Evolutionary conservation across 768 basidiomycete species (phyloP).

Genomic region (Psilocybe azurescens): DNA sequence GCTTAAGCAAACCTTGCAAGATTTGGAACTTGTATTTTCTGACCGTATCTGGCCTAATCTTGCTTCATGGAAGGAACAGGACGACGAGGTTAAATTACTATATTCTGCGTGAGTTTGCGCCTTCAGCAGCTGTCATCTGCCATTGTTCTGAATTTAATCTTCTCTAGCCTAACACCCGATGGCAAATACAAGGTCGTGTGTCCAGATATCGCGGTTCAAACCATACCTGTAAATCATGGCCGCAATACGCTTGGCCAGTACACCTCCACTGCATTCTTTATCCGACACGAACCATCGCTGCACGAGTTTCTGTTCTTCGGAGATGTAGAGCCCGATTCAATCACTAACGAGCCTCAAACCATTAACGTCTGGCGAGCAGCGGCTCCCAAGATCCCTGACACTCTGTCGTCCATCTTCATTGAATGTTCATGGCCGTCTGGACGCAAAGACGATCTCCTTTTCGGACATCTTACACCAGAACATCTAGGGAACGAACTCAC

Average conservation of each 20-base stretch:
- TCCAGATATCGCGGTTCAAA: slow-evolving; percentile 63
- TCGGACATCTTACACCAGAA: slow-evolving; percentile 86
- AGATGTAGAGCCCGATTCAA: slow-evolving; percentile 87
- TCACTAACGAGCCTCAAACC: slow-evolving; percentile 65
- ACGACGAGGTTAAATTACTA: slow-evolving; percentile 62
- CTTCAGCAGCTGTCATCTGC: background rate
- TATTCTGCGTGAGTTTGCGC: slow-evolving; percentile 62
- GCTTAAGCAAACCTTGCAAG: slow-evolving; percentile 62
- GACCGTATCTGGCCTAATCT: slow-evolving; percentile 88
- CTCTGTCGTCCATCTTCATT: slow-evolving; percentile 84
- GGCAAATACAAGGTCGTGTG: slow-evolving; percentile 57
- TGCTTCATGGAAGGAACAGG: slow-evolving; percentile 71
- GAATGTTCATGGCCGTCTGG: slow-evolving; percentile 91
- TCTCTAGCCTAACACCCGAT: slow-evolving; percentile 49
- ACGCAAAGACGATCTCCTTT: slow-evolving; percentile 69
- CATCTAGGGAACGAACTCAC: slow-evolving; percentile 80
- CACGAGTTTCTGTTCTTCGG: slow-evolving; percentile 93
- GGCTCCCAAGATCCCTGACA: slow-evolving; percentile 73
- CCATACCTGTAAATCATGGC: slow-evolving; percentile 79
- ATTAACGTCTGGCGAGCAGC: slow-evolving; percentile 81
- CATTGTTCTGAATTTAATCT: background rate
- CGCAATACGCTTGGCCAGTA: slow-evolving; percentile 60
- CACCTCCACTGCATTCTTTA: slow-evolving; percentile 84
- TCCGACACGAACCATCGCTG: slow-evolving; percentile 64
- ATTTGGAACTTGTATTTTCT: slow-evolving; percentile 75